Evolutionary conservation across 106 monocot genomes (phyloP), one percentile per base, ranked within the genome.

Genomic region (Alisma plantagoaquatica): DNA sequence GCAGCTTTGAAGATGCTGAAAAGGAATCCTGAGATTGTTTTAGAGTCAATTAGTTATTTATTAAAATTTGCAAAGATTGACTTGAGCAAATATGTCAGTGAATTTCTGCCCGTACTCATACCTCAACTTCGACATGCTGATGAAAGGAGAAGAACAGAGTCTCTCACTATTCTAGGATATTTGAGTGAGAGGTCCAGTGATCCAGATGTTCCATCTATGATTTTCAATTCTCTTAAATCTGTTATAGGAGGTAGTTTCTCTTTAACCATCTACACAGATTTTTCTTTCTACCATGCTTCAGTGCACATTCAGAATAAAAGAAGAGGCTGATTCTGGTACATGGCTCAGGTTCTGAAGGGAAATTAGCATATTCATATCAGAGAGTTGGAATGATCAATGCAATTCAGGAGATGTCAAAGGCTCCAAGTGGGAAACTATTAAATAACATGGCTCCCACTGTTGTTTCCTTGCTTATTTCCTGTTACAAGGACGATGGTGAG

Each of bases 21-120:
- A 58, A 67, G 98, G 57, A 98, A 98, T 68, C 98, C 98, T 23
- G 98, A 98, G 67, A 74, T 85, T n/a, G 76, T 90, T 16, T 63
- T 86, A 62, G 90, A 90, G 63, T 82, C 98, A 10, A 70, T 79
- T 55, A 75, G 42, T 27, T 68, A 73, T 75, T 54, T 98, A 19
- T 44, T 90, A 26, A 62, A 64, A 26, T 73, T 71, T 18, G 62
- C 79, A 41, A 77, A 74, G 28, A 57, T 98, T 41, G 98, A 98
- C 65, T 65, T 98, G 63, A 98, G 98, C 73, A 98, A 85, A 66
- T 98, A 98, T 68, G 70, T 70, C 15, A 17, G 33, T 27, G 90
- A 98, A 41, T 82, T 85, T 62, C 64, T 98, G 56, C 67, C 89
- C 46, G 85, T 98, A 56, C 56, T 90, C 18, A 69, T 85, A 27